Percentiles rank a stretch among this genome's conserved stretches.
These are phyloP conservation scores for Lodderomyces metapsilosis DNA, from an alignment of 1,139 yeast species.

Conservation along the genomic window DNA sequence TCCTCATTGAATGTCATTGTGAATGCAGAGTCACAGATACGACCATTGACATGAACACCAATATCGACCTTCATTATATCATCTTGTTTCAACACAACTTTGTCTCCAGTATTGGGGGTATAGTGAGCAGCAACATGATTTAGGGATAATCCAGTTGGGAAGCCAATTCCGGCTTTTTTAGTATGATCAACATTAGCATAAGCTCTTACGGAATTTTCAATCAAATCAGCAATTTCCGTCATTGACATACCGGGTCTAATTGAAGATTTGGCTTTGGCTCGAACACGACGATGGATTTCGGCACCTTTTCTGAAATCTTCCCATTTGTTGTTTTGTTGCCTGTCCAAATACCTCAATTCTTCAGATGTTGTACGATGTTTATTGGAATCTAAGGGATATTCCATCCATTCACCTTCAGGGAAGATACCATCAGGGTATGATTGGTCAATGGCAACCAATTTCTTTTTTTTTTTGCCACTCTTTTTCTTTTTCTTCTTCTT, in stretches of 20 bases:
- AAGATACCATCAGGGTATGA: conserved; percentile 71
- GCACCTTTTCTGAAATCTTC: conserved; percentile 94
- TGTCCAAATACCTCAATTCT: conserved; percentile 77
- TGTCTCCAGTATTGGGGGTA: conserved; percentile 96
- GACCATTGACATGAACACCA: conserved; percentile 97
- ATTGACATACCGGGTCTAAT: conserved; percentile 91
- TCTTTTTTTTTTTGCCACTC: conserved; percentile 45
- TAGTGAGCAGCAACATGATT: conserved; percentile 97
- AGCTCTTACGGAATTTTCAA: conserved; percentile 81
- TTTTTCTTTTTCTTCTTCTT: conserved; percentile 45
- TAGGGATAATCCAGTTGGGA: conserved; percentile 93
- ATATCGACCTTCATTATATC: conserved; percentile 97
- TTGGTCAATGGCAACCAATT: conserved; percentile 57
- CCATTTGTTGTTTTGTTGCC: conserved; percentile 65
- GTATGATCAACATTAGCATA: conserved; percentile 68
- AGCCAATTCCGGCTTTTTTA: conserved; percentile 83
- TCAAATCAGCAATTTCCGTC: conserved; percentile 84
- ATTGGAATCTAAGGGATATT: conserved; percentile 70
- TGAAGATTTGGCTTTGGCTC: conserved; percentile 71
- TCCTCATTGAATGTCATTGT: conserved; percentile 80
- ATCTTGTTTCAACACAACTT: conserved; percentile 70
- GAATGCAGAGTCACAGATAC: conserved; percentile 92
- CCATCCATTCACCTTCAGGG: conserved; percentile 89
- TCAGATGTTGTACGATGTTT: conserved; percentile 79
- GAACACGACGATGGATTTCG: conserved; percentile 89